Base-by-base conservation (phyloP, 1,284 basidiomycete genomes). In the Mycena sp. region DNA sequence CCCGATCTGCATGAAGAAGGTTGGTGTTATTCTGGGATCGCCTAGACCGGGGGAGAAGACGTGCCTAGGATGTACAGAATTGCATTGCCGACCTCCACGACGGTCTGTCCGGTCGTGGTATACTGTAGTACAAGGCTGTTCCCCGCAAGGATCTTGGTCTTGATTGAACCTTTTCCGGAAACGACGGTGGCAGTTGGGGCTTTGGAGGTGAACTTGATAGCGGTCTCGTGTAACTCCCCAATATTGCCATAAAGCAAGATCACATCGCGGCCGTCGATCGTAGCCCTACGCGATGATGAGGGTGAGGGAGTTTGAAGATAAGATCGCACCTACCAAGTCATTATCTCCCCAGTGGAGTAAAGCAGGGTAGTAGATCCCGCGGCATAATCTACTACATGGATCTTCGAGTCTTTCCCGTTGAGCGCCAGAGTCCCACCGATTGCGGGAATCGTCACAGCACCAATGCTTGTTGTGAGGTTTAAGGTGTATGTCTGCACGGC, bases 321-420 rank as follows among this genome's bases (percentile, higher is more conserved):
- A 29, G 48, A 26, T 4, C 40, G 21, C 4, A 60, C 69, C 52
- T 63, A 80, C 83, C 83, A 85, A 12, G 83, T 82, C 67, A 84
- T 71, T 30, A 87, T 79, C 66, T 85, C 82, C 7, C 74, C 81
- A 5, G 83, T 84, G 3, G 83, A 83, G 60, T 85, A 87, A 0
- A 85, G 65, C 38, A 87, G 51, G 30, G 75, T 75, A 3, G 76
- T 79, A 0, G 73, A 73, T n/a, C 84, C 84, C 38, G 81, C 83
- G 29, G 61, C 51, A 64, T 84, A 85, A 63, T 84, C 82, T 1
- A 82, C 80, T 16, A 85, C 78, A 58, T 83, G 79, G 49, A 85
- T 76, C 70, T 84, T 85, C 0, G 82, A 83, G 67, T 85, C 84
- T 68, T 79, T 82, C 12, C 83, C 83, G 59, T 76, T 74, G 19